Evolutionary conservation across 2,329 filamentous ascomycete species (phyloP), one percentile per base, ranked within the genome.

Genomic region (Blastomyces parvus): DNA sequence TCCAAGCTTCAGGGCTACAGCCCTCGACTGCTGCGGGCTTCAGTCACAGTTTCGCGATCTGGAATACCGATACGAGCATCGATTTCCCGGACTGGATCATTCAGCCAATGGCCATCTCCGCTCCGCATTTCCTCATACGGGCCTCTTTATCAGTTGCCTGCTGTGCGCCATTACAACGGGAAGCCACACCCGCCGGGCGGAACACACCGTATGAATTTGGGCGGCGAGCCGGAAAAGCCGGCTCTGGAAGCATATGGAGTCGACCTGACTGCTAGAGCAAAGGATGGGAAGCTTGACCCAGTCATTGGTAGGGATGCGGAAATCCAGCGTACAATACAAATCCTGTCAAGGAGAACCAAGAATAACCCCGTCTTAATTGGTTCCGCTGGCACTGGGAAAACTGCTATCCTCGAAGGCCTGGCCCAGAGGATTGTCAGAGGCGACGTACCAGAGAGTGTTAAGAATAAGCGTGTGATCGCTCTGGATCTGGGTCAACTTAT

Each of bases 321-420:
- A 74, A 96, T 97, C 61, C 90, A 96, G 72, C 83, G 94, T 59
- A 96, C 92, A 0, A 97, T 97, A 64, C 94, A 97, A 72, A 89
- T 99, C 13, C 78, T 99, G 1, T 97, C 92, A 19, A 83, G 94
- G 66, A 83, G 94, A 65, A 97, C 94, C 8, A 97, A 97, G 77
- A 97, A 97, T 70, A 96, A 96, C 68, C 93, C 93, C 0, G 92
- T 97, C 0, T 79, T 97, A n/a, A 96, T 97, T 64, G 93, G 93
- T 66, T 87, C 86, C 57, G 90, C 91, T 9, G 93, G 92, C 68
- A 96, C 91, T 0, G 93, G 93, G 65, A 97, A 97, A 79, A 97
- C 93, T 6, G 92, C 93, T 0, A 90, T 97, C 60, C 79, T 97
- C 2, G 93, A 97, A 77, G 93, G 93, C 1, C 80, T 97, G 48